Evolutionary conservation across 805 yeast genomes (phyloP).

Genomic region (Kuraishia capsulata): DNA sequence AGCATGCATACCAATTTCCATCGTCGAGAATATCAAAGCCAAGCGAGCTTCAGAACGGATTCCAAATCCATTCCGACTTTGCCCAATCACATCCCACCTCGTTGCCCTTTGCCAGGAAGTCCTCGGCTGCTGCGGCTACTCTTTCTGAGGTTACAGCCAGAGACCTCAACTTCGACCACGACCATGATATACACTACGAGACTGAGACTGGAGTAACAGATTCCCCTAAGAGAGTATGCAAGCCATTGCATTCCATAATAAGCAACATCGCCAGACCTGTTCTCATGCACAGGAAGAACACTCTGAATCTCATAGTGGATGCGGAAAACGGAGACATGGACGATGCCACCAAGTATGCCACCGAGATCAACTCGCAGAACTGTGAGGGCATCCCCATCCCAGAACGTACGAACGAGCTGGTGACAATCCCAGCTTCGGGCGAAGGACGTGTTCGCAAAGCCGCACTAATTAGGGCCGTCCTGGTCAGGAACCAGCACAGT

Average conservation of each 20-base stretch:
- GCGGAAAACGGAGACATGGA: slow-evolving; percentile 49
- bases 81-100: not conserved
- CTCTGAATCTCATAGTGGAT: slow-evolving; percentile 45
- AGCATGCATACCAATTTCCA: not conserved
- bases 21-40: too few species aligned
- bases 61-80: not conserved
- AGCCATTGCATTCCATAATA: slow-evolving; percentile 23
- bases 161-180: not conserved
- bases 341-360: slow-evolving; percentile 63
- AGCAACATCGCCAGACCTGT: slow-evolving; percentile 17
- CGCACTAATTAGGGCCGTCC: slow-evolving; percentile 24
- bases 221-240: slow-evolving; percentile 34
- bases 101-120: too few species aligned
- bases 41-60: not conserved
- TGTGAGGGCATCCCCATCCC: slow-evolving; percentile 58
- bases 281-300: slow-evolving; percentile 17
- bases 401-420: slow-evolving; percentile 44
- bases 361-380: slow-evolving; percentile 56
- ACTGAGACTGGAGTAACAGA: too few species aligned
- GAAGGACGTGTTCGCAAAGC: slow-evolving; percentile 20
- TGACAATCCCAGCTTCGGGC: slow-evolving; percentile 43
- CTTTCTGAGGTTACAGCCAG: not conserved
- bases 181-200: too few species aligned
- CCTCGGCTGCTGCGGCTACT: not conserved
- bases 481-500: slow-evolving; percentile 9